Conservation (phyloP, 208 protist genomes). For the Herpetomonas samuelpessoai region DNA sequence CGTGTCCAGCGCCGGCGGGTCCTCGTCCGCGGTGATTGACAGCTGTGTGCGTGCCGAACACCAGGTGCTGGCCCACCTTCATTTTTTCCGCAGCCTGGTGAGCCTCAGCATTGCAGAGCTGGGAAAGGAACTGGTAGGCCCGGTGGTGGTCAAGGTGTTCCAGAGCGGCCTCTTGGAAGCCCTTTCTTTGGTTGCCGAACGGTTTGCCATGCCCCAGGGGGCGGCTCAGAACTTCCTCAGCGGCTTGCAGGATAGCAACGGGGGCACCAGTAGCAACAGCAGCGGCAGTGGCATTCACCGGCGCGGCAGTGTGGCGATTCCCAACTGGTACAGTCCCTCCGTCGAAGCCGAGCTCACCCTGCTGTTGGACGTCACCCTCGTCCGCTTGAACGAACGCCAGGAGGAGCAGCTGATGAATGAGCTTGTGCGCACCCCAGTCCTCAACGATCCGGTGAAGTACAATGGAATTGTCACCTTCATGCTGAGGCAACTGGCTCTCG, state of each 20-base stretch:
- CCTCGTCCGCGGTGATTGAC: constrained; percentile 1
- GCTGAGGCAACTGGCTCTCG: constrained; percentile 49
- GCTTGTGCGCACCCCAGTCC: constrained; percentile 50
- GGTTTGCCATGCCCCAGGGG: constrained; percentile 51
- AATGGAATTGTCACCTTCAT: constrained; percentile 72
- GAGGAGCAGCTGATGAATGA: constrained; percentile 76
- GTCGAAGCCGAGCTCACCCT: constrained; percentile 56
- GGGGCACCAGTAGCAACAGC: neutral
- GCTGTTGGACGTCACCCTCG: constrained; percentile 54
- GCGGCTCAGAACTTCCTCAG: constrained; percentile 29
- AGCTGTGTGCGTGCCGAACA: constrained; percentile 35
- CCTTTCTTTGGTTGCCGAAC: constrained; percentile 71
- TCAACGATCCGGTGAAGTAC: constrained; percentile 61
- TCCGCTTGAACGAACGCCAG: constrained; percentile 75
- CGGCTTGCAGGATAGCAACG: constrained; percentile 15
- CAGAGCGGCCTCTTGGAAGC: constrained; percentile 56
- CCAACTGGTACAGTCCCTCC: constrained; percentile 37
- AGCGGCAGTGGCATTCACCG: neutral
- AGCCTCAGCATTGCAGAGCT: constrained; percentile 55
- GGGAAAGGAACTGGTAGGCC: constrained; percentile 48
- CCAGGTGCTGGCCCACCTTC: constrained; percentile 66
- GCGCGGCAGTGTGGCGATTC: neutral
- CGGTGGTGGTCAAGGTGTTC: constrained; percentile 60
- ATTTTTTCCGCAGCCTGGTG: constrained; percentile 65
- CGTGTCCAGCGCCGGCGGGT: neutral